These are phyloP conservation scores for Ochetophila trinervis DNA, from an alignment of 306 rosid genomes.

Conservation along the genomic window DNA sequence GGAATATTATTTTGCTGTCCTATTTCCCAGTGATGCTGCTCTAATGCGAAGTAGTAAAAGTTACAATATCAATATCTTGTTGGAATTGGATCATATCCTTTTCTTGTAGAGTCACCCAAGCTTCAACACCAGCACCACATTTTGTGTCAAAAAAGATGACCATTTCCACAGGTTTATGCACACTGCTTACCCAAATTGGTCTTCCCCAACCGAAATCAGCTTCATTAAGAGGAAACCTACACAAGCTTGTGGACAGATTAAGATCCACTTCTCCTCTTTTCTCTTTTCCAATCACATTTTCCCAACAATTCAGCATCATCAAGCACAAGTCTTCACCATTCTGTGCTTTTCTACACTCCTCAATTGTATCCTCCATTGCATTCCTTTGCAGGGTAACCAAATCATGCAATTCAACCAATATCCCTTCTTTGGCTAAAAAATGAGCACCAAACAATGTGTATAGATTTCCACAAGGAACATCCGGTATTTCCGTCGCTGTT, in stretches of 20 bases:
- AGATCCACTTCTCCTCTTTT: neutral
- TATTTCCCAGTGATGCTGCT: too few species aligned
- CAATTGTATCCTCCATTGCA: neutral
- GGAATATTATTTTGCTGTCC: too few species aligned
- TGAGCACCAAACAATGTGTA: neutral
- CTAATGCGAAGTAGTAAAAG: neutral
- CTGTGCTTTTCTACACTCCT: neutral
- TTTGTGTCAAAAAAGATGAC: neutral
- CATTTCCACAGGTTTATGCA: neutral
- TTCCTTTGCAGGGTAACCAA: neutral
- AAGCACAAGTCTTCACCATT: neutral
- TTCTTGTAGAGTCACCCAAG: neutral
- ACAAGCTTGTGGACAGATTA: neutral
- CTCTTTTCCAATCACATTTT: neutral
- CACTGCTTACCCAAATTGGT: neutral
- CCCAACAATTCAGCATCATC: neutral
- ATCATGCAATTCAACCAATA: neutral
- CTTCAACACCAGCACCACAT: neutral
- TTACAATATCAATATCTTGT: neutral
- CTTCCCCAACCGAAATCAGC: constrained; percentile 5
- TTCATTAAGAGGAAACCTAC: neutral
- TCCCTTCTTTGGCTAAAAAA: neutral
- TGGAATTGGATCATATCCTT: neutral
- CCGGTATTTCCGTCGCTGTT: neutral
- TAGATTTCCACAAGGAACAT: neutral